Base-by-base conservation (phyloP, 1,284 basidiomycete species). In the Wolfiporia cocos region DNA sequence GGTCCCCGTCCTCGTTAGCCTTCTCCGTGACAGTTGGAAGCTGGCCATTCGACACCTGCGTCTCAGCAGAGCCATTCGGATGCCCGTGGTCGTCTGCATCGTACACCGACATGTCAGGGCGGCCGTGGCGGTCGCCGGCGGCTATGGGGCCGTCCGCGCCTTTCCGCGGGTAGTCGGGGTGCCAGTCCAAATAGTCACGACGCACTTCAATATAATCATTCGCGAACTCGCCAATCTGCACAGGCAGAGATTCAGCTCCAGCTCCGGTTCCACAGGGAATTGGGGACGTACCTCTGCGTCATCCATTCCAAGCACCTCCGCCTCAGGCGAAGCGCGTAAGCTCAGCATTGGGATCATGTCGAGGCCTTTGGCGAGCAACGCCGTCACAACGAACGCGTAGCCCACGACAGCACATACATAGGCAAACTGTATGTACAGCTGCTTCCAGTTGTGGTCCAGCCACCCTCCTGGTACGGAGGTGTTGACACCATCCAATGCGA, bases 281-380 rank as follows among this genome's bases (percentile, higher is more conserved):
- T 12, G 19, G 17, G 6, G 5, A 57, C 76, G 50, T 52, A 87
- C 84, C 73, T 92, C 85, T 24, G 80, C 76, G 55, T 88, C 89
- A 62, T 97, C 92, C 76, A 95, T 86, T 38, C 92, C 92, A 40
- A 91, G 72, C 43, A 75, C 76, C 69, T 96, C 91, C 24, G 80
- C 87, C 58, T 89, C 82, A 26, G 80, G 78, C 14, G 76, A 75
- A 17, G 81, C 77, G 32, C 86, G 76, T 54, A 96, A 77, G 42
- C 80, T 73, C 34, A 91, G 70, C 17, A 83, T 81, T 32, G 92
- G 92, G 38, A 92, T 79, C 34, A 79, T 51, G 64, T 95, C 83
- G 56, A 94, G 65, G 12, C 63, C 63, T 63, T 86, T 86, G 24
- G 78, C 81, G 36, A 88, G 68, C 15, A 74, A 49, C 1, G 81